Conservation (phyloP, 257 asterid genomes). For the Pogostemon cablin region DNA sequence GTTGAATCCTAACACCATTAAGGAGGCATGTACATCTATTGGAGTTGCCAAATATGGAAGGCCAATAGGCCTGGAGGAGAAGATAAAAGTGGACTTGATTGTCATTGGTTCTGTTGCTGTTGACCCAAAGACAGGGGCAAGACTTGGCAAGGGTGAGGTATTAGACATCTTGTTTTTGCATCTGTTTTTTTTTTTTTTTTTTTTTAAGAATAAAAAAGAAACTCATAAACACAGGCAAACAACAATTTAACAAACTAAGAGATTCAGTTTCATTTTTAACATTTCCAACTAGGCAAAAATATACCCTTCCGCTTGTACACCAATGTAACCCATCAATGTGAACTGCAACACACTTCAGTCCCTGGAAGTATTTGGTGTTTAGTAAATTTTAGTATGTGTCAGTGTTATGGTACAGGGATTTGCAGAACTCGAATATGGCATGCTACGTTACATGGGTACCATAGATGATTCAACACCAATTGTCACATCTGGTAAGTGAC, state of each 20-base stretch:
- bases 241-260: neutral
- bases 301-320: too few species aligned
- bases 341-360: constrained; percentile 1
- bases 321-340: neutral
- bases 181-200: constrained; percentile 8
- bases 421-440: constrained; percentile 97
- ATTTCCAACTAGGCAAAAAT: neutral
- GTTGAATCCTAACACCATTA: constrained; percentile 58
- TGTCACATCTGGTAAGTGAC: constrained; percentile 67
- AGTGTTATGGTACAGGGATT: constrained; percentile 64
- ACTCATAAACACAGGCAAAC: neutral
- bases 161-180: constrained; percentile 7
- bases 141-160: constrained; percentile 99
- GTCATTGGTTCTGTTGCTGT: constrained; percentile 95
- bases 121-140: constrained; percentile 86
- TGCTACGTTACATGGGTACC: constrained; percentile 96
- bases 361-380: neutral
- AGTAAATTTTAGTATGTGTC: constrained; percentile 5
- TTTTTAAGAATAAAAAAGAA: neutral
- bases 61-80: constrained; percentile 86
- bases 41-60: constrained; percentile 91
- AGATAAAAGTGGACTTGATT: constrained; percentile 84
- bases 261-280: neutral
- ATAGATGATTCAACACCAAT: constrained; percentile 83
- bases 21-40: constrained; percentile 89